phyloP scores from a whole-genome alignment of 78 protist genomes.

The Bodo saltans region DNA sequence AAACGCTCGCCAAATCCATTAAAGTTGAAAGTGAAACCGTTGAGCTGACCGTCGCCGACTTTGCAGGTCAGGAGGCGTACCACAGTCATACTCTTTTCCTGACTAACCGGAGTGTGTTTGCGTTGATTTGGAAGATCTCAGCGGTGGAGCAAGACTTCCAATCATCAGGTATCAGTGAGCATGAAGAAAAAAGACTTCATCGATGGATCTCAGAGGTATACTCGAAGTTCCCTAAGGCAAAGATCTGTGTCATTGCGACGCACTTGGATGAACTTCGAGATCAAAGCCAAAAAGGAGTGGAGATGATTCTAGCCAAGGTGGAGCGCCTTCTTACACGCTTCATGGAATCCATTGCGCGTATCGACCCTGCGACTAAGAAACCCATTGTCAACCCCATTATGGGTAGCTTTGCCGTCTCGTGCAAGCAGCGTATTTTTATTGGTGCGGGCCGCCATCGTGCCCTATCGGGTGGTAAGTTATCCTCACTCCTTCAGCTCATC shows the following conservation, averaged over 20 bases:
- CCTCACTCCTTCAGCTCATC: neutral
- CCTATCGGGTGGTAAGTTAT: neutral
- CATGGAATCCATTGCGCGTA: neutral
- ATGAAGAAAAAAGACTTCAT: neutral
- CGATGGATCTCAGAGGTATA: constrained; percentile 10
- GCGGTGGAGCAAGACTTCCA: constrained; percentile 17
- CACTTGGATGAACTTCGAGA: constrained; percentile 14
- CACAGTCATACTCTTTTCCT: constrained; percentile 25
- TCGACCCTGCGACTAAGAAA: neutral
- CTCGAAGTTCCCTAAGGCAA: constrained; percentile 11
- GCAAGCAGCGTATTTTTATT: neutral
- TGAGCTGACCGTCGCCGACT: constrained; percentile 8
- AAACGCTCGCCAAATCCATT: neutral
- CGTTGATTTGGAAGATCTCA: constrained; percentile 26
- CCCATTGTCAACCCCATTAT: neutral
- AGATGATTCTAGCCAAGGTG: constrained; percentile 13
- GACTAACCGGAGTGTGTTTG: constrained; percentile 18
- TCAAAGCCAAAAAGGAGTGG: neutral
- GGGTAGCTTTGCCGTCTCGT: constrained; percentile 21
- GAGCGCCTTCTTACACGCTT: neutral
- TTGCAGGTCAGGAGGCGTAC: constrained; percentile 30
- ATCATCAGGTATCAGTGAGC: neutral
- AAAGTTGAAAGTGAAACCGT: neutral
- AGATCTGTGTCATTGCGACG: neutral
- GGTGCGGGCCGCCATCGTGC: neutral